A percentile compares a stretch with the other conserved stretches of the same genome.
These are phyloP conservation scores for Trichaptum fuscoviolaceum DNA, from an alignment of 768 basidiomycete genomes.

Conservation along the genomic window DNA sequence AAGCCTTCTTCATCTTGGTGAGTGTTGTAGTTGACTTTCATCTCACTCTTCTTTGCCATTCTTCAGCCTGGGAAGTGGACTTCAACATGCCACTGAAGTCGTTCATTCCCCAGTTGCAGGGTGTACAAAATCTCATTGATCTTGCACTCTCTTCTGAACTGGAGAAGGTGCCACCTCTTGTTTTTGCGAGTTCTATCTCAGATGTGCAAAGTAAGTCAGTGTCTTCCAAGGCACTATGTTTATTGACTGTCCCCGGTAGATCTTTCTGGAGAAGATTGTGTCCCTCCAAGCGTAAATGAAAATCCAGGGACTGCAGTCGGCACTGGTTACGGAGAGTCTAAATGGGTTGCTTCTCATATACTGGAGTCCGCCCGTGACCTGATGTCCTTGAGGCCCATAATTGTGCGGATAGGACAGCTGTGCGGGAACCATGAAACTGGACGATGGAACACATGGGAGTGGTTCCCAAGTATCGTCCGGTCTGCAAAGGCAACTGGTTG, in stretches of 20 bases:
- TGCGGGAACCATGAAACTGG: constrained; percentile 9
- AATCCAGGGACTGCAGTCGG: constrained; percentile 25
- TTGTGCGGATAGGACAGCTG: constrained; percentile 14
- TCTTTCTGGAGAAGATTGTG: constrained; percentile 7
- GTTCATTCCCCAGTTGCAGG: constrained; percentile 24
- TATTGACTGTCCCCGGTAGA: not conserved
- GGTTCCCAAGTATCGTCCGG: constrained; percentile 14
- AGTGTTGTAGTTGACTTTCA: not conserved
- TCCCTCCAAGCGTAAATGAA: constrained; percentile 23
- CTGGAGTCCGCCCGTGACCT: constrained; percentile 15
- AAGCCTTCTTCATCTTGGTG: not conserved
- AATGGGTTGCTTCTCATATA: constrained; percentile 37
- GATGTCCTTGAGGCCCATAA: constrained; percentile 8
- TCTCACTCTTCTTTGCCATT: not conserved
- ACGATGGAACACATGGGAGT: constrained; percentile 13
- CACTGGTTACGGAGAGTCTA: constrained; percentile 35
- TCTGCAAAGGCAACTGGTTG: too few species aligned
- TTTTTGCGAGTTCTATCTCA: constrained; percentile 10
- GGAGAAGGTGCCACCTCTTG: not conserved
- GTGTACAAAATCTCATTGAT: constrained; percentile 29
- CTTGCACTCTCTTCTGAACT: constrained; percentile 22
- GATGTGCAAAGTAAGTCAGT: not conserved
- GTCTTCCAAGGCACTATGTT: not conserved
- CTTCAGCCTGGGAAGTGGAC: constrained; percentile 34
- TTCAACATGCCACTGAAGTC: constrained; percentile 31